Conservation (phyloP, 2,329 filamentous ascomycete genomes). For the Pseudogymnoascus sp. region DNA sequence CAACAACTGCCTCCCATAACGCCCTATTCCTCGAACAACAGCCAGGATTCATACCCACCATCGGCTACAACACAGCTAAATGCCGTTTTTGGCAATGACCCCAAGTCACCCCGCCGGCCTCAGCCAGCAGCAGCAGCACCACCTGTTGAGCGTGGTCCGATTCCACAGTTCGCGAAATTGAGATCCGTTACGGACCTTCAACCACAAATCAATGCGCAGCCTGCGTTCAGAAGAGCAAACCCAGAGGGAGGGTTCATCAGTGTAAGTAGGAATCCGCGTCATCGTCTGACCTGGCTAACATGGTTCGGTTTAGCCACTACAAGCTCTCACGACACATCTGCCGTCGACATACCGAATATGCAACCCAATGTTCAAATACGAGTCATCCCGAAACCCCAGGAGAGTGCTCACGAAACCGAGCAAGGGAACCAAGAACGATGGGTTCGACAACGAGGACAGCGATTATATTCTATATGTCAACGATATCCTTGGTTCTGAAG, state of each 20-base stretch:
- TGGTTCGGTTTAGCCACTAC: conserved; percentile 59
- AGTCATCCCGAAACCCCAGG: conserved; percentile 91
- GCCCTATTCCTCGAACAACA: conserved; percentile 56
- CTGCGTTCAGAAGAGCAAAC: conserved; percentile 84
- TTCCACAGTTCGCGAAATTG: conserved; percentile 82
- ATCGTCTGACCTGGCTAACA: conserved; percentile 20
- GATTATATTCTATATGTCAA: conserved; percentile 99
- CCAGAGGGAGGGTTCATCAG: conserved; percentile 98
- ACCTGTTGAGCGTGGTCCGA: conserved; percentile 52
- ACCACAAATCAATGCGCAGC: conserved; percentile 78
- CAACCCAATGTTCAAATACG: conserved; percentile 97
- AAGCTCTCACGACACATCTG: conserved; percentile 88
- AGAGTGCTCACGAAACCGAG: conserved; percentile 95
- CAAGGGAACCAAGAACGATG: conserved; percentile 97
- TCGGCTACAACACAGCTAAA: conserved; percentile 66
- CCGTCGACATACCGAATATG: conserved; percentile 97
- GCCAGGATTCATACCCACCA: conserved; percentile 56
- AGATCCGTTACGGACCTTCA: conserved; percentile 64
- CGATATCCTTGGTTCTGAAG: conserved; percentile 94
- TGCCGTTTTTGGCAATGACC: conserved; percentile 49
- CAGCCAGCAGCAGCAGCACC: conserved; percentile 36
- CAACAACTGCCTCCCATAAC: conserved; percentile 69
- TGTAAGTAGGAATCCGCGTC: conserved; percentile 43
- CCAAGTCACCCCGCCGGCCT: conserved; percentile 50
- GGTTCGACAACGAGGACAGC: conserved; percentile 97